Percentiles rank a stretch among this genome's conserved stretches.
These are phyloP conservation scores for Scedosporium minutisporum DNA, from an alignment of 2,329 filamentous ascomycete genomes.

Conservation along the genomic window DNA sequence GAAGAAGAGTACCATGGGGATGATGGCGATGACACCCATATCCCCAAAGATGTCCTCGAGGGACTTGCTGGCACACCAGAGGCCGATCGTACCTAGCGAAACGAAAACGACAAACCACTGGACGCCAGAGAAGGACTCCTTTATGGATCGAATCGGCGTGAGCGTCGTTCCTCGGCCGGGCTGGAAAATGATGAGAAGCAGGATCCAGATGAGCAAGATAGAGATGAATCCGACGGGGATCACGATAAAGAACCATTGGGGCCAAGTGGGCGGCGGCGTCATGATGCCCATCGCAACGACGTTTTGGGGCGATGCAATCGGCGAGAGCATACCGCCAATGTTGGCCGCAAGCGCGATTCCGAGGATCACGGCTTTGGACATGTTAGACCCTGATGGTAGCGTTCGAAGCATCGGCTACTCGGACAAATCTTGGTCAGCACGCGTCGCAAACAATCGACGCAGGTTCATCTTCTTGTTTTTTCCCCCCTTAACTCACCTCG, in stretches of 20 bases:
- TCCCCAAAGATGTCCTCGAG: slow-evolving; percentile 84
- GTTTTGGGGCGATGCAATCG: slow-evolving; percentile 95
- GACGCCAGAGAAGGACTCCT: slow-evolving; percentile 75
- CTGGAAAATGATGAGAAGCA: slow-evolving; percentile 77
- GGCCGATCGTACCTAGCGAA: slow-evolving; percentile 71
- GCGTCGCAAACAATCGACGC: too few relatives aligned
- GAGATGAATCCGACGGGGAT: slow-evolving; percentile 87
- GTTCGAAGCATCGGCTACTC: slow-evolving; percentile 82
- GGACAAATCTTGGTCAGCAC: background rate
- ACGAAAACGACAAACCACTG: slow-evolving; percentile 89
- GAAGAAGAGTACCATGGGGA: slow-evolving; percentile 92
- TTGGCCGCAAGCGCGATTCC: slow-evolving; percentile 93
- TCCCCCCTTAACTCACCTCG: slow-evolving; percentile 44
- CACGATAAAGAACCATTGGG: slow-evolving; percentile 92
- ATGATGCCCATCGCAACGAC: slow-evolving; percentile 95
- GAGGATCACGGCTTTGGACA: slow-evolving; percentile 90
- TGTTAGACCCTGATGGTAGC: slow-evolving; percentile 76
- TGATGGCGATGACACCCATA: slow-evolving; percentile 96
- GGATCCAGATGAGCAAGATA: slow-evolving; percentile 77
- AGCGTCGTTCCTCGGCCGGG: slow-evolving; percentile 80
- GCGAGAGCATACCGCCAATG: slow-evolving; percentile 90
- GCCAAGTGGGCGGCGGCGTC: slow-evolving; percentile 84
- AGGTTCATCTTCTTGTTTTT: too few relatives aligned
- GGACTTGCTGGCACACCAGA: slow-evolving; percentile 91
- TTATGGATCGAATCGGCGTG: slow-evolving; percentile 80